A percentile compares a stretch with the other conserved stretches of the same genome.
Conservation (phyloP, 768 basidiomycete genomes). For the Lactarius psammicola region DNA sequence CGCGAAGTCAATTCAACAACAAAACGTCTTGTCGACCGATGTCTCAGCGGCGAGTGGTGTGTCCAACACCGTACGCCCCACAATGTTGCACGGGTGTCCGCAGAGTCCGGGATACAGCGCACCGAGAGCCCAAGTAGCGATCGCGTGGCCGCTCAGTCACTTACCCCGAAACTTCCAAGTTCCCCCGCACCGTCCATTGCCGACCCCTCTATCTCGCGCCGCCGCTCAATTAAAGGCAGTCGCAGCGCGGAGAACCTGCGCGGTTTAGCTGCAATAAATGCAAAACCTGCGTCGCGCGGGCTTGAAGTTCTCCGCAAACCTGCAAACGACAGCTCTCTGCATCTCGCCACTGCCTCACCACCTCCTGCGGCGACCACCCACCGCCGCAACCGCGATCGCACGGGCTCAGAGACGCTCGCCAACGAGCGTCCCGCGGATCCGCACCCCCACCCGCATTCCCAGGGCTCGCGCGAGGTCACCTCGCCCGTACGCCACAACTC, state of each 20-base stretch:
- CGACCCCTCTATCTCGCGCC: slow-evolving; percentile 32
- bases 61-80: slow-evolving; percentile 54
- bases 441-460: not conserved
- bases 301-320: slow-evolving; percentile 29
- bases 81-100: slow-evolving; percentile 4
- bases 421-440: not conserved
- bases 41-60: slow-evolving; percentile 86
- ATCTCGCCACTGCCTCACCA: slow-evolving; percentile 26
- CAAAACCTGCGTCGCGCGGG: slow-evolving; percentile 16
- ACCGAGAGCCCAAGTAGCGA: slow-evolving; percentile 33
- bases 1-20: slow-evolving; percentile 86
- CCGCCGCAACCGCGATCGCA: slow-evolving; percentile 6
- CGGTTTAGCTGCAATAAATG: not conserved
- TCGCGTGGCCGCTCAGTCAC: slow-evolving; percentile 34
- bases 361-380: not conserved
- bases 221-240: slow-evolving; percentile 55
- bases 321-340: slow-evolving; percentile 36
- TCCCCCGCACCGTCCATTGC: slow-evolving; percentile 38
- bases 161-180: slow-evolving; percentile 21
- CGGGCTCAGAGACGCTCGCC: not conserved
- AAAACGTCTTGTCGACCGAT: slow-evolving; percentile 86
- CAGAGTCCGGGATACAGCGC: slow-evolving; percentile 29
- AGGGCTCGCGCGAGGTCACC: not conserved
- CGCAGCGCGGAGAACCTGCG: slow-evolving; percentile 65
- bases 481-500: slow-evolving; percentile 17